These are phyloP conservation scores for Diaporthe humulicola DNA, from an alignment of 2,329 filamentous ascomycete species.

Conservation along the genomic window DNA sequence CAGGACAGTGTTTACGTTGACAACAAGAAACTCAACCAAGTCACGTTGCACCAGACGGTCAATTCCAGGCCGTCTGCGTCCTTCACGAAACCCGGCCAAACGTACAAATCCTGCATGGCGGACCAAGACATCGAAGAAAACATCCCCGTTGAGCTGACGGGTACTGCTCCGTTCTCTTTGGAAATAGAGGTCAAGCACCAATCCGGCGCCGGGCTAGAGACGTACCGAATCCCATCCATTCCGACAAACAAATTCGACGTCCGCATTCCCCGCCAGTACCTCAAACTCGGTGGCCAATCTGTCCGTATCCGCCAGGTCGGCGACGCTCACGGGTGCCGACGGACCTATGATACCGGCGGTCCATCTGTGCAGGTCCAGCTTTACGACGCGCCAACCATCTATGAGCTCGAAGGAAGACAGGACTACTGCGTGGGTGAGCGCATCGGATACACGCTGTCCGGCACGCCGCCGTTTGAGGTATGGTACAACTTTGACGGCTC, in stretches of 20 bases:
- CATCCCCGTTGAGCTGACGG: constrained; percentile 88
- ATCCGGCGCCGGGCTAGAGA: constrained; percentile 82
- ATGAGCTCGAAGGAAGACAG: constrained; percentile 83
- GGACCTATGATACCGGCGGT: constrained; percentile 77
- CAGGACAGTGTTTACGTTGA: constrained; percentile 90
- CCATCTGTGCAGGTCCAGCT: constrained; percentile 91
- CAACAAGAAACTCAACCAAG: constrained; percentile 71
- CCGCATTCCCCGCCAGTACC: constrained; percentile 84
- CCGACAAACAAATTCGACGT: constrained; percentile 81
- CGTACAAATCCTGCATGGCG: constrained; percentile 94
- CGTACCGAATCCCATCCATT: constrained; percentile 85
- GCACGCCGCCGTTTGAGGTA: constrained; percentile 92
- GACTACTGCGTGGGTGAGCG: constrained; percentile 98
- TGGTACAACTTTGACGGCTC: constrained; percentile 89
- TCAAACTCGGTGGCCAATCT: constrained; percentile 90
- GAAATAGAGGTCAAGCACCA: constrained; percentile 96
- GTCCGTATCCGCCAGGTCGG: constrained; percentile 91
- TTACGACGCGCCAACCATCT: constrained; percentile 92
- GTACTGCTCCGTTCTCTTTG: constrained; percentile 87
- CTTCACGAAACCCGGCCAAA: constrained; percentile 89
- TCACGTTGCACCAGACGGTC: constrained; percentile 85
- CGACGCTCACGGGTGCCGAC: constrained; percentile 88
- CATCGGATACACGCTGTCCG: constrained; percentile 91
- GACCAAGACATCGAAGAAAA: constrained; percentile 85
- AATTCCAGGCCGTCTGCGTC: constrained; percentile 85